A percentile compares a stretch with the other conserved stretches of the same genome.
Conservation (phyloP, 2,329 filamentous ascomycete genomes). For the Pseudonectria foliicola region DNA sequence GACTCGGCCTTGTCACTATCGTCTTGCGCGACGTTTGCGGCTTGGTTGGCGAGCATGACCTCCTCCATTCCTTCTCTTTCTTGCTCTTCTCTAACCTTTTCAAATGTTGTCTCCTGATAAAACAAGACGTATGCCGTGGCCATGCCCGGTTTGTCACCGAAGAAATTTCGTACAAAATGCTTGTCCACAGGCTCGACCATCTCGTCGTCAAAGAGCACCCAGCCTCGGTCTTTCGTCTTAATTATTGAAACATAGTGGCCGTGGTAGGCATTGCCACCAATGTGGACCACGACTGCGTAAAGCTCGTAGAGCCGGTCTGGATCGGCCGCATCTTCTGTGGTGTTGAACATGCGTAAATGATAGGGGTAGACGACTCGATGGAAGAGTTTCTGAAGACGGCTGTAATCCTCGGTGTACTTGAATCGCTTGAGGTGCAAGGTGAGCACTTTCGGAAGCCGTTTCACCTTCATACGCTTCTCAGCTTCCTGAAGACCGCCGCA, state of each 20-base stretch:
- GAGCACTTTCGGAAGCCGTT: conserved; percentile 82
- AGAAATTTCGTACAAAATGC: conserved; percentile 93
- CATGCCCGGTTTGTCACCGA: conserved; percentile 83
- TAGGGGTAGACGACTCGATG: conserved; percentile 97
- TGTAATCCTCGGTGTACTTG: conserved; percentile 96
- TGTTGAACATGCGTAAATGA: conserved; percentile 93
- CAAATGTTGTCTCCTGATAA: conserved; percentile 82
- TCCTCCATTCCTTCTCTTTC: conserved; percentile 69
- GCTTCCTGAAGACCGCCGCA: conserved; percentile 95
- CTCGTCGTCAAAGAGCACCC: conserved; percentile 95
- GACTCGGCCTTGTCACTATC: conserved; percentile 39
- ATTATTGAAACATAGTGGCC: conserved; percentile 97
- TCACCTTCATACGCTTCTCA: conserved; percentile 99
- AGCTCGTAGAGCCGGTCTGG: conserved; percentile 92
- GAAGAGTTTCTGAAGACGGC: conserved; percentile 89
- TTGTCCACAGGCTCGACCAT: conserved; percentile 98
- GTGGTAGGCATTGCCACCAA: conserved; percentile 93
- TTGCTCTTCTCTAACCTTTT: conserved; percentile 66
- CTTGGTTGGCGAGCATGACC: conserved; percentile 47
- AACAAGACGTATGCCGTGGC: conserved; percentile 96
- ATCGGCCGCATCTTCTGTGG: conserved; percentile 89
- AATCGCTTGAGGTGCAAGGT: conserved; percentile 93
- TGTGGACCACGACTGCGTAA: conserved; percentile 95
- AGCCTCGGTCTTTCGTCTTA: conserved; percentile 92
- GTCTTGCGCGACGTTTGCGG: conserved; percentile 48